phyloP scores from a whole-genome alignment of 768 basidiomycete genomes.

The Agaricus sinodeliciosus region DNA sequence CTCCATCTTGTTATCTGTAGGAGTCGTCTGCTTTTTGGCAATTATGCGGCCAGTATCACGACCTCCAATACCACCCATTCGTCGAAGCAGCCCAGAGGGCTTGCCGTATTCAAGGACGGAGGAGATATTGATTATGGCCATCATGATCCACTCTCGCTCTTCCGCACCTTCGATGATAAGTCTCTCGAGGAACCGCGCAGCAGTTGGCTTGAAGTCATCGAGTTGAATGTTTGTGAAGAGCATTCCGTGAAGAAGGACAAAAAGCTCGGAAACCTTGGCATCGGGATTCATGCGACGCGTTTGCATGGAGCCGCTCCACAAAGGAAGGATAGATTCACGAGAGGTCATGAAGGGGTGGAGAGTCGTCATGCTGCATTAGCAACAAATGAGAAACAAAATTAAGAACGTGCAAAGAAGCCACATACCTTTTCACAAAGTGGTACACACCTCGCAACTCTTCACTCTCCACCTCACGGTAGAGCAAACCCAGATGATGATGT shows the following conservation, averaged over 20 bases:
- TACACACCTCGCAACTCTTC: slow-evolving; percentile 85
- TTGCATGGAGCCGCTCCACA: slow-evolving; percentile 81
- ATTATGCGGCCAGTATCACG: slow-evolving; percentile 39
- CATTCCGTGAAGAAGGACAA: slow-evolving; percentile 93
- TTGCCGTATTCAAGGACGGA: slow-evolving; percentile 86
- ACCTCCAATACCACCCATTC: slow-evolving; percentile 44
- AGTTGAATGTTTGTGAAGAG: slow-evolving; percentile 93
- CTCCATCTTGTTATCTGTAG: slow-evolving; percentile 46
- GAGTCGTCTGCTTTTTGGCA: slow-evolving; percentile 35
- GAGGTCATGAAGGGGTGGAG: slow-evolving; percentile 83
- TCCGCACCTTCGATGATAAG: slow-evolving; percentile 76
- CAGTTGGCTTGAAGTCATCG: slow-evolving; percentile 79
- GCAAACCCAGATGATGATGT: slow-evolving; percentile 88
- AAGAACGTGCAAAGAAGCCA: slow-evolving; percentile 8
- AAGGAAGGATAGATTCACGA: slow-evolving; percentile 79
- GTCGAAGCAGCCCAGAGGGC: slow-evolving; percentile 61
- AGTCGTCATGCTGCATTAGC: slow-evolving; percentile 69
- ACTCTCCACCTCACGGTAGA: slow-evolving; percentile 75
- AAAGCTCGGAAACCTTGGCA: slow-evolving; percentile 67
- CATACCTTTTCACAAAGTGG: slow-evolving; percentile 92
- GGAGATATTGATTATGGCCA: slow-evolving; percentile 81
- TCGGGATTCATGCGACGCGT: slow-evolving; percentile 72
- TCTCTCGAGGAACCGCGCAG: slow-evolving; percentile 83
- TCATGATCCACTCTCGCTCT: slow-evolving; percentile 94
- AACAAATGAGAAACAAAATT: slow-evolving; percentile 7